Evolutionary conservation across 139 green algal species (phyloP).

Genomic region (Chlamydomonas schloesseri): DNA sequence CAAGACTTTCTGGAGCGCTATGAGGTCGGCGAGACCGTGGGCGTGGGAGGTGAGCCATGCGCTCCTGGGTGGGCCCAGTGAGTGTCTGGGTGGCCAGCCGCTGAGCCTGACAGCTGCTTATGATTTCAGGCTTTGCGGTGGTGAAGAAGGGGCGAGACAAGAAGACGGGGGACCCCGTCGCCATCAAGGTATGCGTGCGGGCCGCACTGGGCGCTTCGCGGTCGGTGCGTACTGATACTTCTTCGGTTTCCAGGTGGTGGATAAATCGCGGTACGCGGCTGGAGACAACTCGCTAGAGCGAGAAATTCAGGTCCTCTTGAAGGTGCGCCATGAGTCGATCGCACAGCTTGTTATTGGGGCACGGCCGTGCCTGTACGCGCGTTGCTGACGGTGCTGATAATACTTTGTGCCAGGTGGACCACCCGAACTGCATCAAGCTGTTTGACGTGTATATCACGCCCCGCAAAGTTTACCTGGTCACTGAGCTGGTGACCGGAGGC

Average conservation of each 20-base stretch:
- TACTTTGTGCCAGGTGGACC: constrained; percentile 65
- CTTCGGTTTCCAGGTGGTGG: constrained; percentile 70
- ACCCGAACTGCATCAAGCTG: constrained; percentile 84
- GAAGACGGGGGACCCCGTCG: constrained; percentile 69
- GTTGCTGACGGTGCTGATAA: too few species aligned
- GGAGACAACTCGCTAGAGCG: constrained; percentile 82
- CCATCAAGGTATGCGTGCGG: constrained; percentile 76
- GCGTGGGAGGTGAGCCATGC: constrained; percentile 72
- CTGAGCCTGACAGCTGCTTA: background rate
- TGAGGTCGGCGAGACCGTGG: constrained; percentile 81
- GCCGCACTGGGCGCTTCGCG: too few species aligned
- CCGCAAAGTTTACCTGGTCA: constrained; percentile 85
- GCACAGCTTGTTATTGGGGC: background rate
- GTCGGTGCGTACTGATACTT: background rate
- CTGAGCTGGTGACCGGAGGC: constrained; percentile 83
- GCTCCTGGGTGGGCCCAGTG: background rate
- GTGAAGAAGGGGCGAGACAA: constrained; percentile 85
- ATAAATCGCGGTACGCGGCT: constrained; percentile 78
- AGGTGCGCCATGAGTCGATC: constrained; percentile 55
- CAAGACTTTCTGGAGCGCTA: constrained; percentile 82
- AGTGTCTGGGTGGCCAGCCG: background rate
- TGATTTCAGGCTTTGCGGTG: constrained; percentile 79
- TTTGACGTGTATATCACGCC: constrained; percentile 82
- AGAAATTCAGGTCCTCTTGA: constrained; percentile 80
- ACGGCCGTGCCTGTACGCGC: background rate